Base-by-base conservation (phyloP, 2,329 filamentous ascomycete genomes). In the Plectosphaerella plurivora region DNA sequence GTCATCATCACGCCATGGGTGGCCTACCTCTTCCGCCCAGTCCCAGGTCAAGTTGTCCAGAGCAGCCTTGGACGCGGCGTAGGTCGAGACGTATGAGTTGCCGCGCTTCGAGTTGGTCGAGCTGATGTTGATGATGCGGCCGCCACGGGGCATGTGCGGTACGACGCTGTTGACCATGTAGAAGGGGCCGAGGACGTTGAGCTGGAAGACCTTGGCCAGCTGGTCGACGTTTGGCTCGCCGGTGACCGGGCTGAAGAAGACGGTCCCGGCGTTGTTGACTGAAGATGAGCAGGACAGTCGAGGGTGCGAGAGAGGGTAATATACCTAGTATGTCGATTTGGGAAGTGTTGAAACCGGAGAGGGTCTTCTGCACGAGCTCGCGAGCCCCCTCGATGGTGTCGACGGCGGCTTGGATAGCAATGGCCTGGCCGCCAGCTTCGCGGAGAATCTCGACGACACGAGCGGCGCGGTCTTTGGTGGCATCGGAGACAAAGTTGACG, bases 401-500 rank as follows among this genome's bases (percentile, higher is more conserved):
- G 0, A 75, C 61, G 16, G 65, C 57, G 18, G 65, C 64, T 37
- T 68, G 67, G 1, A 75, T 57, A 5, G 65, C 60, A n/a, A 64
- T 60, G 0, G 59, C 66, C 28, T 58, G 54, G 5, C 60, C 66
- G 2, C 69, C 71, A 0, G 45, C 45, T 20, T 35, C 28, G 45
- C n/a, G 45, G 14, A 47, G 33, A 25, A 47, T 58, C 5, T 64
- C 53, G 9, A 64, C 66, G 1, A 73, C 55, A 2, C 60, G 55
- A 0, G 55, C 59, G 1, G 73, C 73, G 3, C 68, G 60, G 0
- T 57, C 18, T 0, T 53, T 60, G 0, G 63, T 61, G 1, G 59
- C 53, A 5, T 71, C 67, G 0, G 71, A 74, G 5, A 73, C 63
- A 51, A 73, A 66, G 60, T 75, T 68, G 52, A 76, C 59, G 1